Percentiles rank a stretch among this genome's conserved stretches.
Evolutionary conservation across 2,329 filamentous ascomycete species (phyloP).

Genomic region (Aspergillus oerlinghausenensis): DNA sequence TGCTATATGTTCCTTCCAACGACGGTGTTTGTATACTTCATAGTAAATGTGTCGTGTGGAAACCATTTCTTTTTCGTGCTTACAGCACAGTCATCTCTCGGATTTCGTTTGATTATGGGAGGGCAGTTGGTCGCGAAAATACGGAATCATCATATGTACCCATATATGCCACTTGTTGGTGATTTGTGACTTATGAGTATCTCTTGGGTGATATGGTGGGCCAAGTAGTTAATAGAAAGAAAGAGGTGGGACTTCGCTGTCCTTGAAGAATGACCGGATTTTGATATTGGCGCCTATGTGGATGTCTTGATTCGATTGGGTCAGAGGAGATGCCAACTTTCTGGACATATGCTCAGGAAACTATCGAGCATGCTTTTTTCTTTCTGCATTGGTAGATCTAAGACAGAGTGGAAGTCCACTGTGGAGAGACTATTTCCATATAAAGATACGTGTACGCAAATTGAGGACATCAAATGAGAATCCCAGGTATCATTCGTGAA

Average conservation of each 20-base stretch:
- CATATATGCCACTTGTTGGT: not conserved
- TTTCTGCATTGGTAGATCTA: not conserved
- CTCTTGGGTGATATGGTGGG: not conserved
- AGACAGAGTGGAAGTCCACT: not conserved
- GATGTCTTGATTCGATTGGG: not conserved
- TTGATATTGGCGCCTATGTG: not conserved
- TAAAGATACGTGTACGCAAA: not conserved
- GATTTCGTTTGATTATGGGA: not conserved
- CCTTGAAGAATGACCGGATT: not conserved
- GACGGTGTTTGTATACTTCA: not conserved
- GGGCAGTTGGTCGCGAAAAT: not conserved
- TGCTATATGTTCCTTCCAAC: not conserved
- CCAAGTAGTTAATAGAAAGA: not conserved
- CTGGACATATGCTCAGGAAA: not conserved
- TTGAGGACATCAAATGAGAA: not conserved
- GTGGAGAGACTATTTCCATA: not conserved
- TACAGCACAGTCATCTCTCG: not conserved
- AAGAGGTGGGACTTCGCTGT: conserved; percentile 1
- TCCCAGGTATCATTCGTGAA: not conserved
- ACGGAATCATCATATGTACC: not conserved
- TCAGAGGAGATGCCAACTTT: not conserved
- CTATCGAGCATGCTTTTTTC: not conserved
- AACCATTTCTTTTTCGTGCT: not conserved
- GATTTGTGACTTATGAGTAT: not conserved
- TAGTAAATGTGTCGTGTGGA: not conserved